A percentile compares a stretch with the other conserved stretches of the same genome.
Conservation (phyloP, 2,329 filamentous ascomycete species). For the Fusarium verticillioides region DNA sequence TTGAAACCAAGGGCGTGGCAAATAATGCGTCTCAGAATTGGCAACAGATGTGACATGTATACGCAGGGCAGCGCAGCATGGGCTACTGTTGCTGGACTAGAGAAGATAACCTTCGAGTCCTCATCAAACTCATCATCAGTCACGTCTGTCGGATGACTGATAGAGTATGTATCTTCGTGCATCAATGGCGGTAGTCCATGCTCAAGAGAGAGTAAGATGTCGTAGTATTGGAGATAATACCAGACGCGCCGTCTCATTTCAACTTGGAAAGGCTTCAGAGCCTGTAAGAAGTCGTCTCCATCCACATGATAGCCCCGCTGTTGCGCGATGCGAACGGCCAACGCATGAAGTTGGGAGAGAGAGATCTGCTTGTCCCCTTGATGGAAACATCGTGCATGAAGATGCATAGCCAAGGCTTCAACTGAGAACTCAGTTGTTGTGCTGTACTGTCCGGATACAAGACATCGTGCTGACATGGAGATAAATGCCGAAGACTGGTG, state of each 20-base stretch:
- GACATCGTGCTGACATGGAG: conserved; percentile 9
- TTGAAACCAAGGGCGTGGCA: conserved; percentile 13
- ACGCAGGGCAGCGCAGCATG: not conserved
- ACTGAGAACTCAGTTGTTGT: conserved; percentile 1
- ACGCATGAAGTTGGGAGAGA: not conserved
- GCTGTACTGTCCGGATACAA: conserved; percentile 8
- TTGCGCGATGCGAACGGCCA: conserved; percentile 20
- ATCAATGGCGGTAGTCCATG: conserved; percentile 8
- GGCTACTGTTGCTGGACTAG: not conserved
- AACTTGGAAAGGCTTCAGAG: conserved; percentile 6
- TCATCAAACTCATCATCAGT: conserved; percentile 28
- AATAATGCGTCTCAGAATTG: conserved; percentile 4
- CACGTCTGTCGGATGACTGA: not conserved
- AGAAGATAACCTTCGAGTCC: not conserved
- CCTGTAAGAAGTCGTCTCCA: not conserved
- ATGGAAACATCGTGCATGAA: conserved; percentile 1
- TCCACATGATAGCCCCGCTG: conserved; percentile 4
- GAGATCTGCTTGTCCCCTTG: not conserved
- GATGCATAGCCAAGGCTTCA: conserved; percentile 19
- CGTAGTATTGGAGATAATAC: conserved; percentile 26
- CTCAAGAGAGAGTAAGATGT: conserved; percentile 17
- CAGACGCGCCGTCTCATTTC: conserved; percentile 27
- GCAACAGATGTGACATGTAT: conserved; percentile 16
- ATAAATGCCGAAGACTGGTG: not conserved
- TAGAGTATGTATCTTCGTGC: not conserved